Percentiles rank a stretch among this genome's conserved stretches.
Evolutionary conservation across 148 eudicot genomes (phyloP).

Genomic region (Diospyros kaki): DNA sequence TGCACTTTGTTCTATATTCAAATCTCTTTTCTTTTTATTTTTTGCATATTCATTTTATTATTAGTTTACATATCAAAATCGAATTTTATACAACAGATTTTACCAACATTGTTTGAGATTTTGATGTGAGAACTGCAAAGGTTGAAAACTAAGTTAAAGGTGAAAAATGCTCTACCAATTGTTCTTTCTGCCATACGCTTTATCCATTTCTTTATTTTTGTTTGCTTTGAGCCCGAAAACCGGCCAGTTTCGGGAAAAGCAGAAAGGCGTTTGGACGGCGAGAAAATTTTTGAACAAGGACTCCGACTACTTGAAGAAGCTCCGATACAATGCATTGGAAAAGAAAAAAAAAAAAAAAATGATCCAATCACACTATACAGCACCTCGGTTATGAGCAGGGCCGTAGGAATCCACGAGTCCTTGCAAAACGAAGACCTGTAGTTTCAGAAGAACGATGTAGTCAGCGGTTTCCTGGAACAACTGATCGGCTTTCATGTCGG

Average conservation of each 20-base stretch:
- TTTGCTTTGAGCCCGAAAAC: not conserved
- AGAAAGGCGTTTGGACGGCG: not conserved
- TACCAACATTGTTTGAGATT: too few species aligned
- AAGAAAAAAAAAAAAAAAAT: not conserved
- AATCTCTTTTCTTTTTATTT: too few species aligned
- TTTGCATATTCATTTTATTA: too few species aligned
- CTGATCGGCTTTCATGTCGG: constrained; percentile 33
- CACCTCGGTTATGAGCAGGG: constrained; percentile 13
- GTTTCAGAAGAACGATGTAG: constrained; percentile 37
- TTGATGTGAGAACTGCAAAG: too few species aligned
- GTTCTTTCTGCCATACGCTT: not conserved
- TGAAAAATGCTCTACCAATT: not conserved
- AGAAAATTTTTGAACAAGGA: not conserved
- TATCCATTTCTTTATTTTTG: too few species aligned
- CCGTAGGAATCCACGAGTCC: constrained; percentile 38
- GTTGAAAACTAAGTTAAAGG: too few species aligned
- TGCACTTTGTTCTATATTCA: too few species aligned
- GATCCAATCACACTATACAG: not conserved
- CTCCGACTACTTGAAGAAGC: not conserved
- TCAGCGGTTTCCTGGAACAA: constrained; percentile 47
- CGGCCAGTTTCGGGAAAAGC: not conserved
- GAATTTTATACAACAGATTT: too few species aligned
- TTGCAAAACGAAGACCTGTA: constrained; percentile 43
- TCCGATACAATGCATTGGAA: not conserved
- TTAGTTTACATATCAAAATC: too few species aligned